phyloP scores from a whole-genome alignment of 1,284 basidiomycete genomes.

The Pseudomicrostroma phylloplanum region DNA sequence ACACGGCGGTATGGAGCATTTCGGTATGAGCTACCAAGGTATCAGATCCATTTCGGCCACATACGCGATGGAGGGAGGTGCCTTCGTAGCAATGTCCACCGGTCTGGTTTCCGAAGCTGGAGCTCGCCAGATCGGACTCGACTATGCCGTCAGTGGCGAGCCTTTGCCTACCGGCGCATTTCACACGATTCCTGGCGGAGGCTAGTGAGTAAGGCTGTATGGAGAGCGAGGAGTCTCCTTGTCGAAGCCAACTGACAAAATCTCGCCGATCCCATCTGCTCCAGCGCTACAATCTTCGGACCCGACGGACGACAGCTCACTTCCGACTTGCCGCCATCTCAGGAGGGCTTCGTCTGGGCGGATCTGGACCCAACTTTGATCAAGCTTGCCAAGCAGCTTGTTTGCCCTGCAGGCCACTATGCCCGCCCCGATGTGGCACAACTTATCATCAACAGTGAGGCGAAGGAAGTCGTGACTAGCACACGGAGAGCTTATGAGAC shows the following conservation, averaged over 20 bases:
- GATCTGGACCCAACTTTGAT: slow-evolving; percentile 9
- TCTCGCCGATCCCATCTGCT: not conserved
- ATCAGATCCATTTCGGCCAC: slow-evolving; percentile 1
- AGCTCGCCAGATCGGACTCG: slow-evolving; percentile 7
- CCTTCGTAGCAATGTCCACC: slow-evolving; percentile 7
- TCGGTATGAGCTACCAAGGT: slow-evolving; percentile 10
- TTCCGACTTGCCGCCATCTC: not conserved
- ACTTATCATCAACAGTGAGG: slow-evolving; percentile 2
- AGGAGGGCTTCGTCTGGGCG: slow-evolving; percentile 12
- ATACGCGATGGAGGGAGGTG: slow-evolving; percentile 10
- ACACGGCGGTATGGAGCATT: slow-evolving; percentile 10
- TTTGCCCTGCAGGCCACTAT: slow-evolving; percentile 11
- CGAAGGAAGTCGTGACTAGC: not conserved
- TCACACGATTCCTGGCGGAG: slow-evolving; percentile 6
- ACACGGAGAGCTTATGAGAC: too few species aligned
- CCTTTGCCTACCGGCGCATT: slow-evolving; percentile 4
- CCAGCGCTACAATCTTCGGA: slow-evolving; percentile 14
- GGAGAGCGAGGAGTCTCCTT: too few species aligned
- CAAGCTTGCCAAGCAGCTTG: slow-evolving; percentile 7
- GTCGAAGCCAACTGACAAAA: not conserved
- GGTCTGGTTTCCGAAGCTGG: slow-evolving; percentile 8
- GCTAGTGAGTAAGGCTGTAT: not conserved
- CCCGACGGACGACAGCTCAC: slow-evolving; percentile 14
- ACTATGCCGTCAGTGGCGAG: slow-evolving; percentile 6
- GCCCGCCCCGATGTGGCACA: slow-evolving; percentile 9